phyloP scores from a whole-genome alignment of 2,329 filamentous ascomycete species.

The Drechmeria coniospora region DNA sequence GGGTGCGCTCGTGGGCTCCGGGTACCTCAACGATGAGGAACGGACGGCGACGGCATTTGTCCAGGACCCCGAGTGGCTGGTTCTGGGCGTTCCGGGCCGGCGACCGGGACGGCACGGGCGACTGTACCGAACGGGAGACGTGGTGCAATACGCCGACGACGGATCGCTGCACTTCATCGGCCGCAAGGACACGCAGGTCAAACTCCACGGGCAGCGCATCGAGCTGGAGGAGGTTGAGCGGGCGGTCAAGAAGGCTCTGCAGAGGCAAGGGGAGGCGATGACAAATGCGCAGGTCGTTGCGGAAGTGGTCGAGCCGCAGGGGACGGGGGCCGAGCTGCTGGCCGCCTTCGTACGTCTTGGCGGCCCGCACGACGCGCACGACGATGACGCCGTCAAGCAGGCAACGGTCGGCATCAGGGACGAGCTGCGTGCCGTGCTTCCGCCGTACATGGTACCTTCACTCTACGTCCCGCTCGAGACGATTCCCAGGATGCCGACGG shows the following conservation, averaged over 20 bases:
- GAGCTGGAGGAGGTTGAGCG: slow-evolving; percentile 21
- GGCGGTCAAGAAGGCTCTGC: slow-evolving; percentile 1
- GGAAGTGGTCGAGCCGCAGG: slow-evolving; percentile 1
- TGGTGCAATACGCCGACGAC: slow-evolving; percentile 14
- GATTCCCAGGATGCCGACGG: slow-evolving; percentile 3
- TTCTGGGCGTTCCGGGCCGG: slow-evolving; percentile 1
- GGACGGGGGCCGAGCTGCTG: neutral
- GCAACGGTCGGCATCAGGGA: slow-evolving; percentile 1
- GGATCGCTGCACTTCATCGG: slow-evolving; percentile 25
- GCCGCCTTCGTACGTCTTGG: slow-evolving; percentile 2
- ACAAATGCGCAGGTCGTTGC: neutral
- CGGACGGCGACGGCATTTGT: slow-evolving; percentile 4
- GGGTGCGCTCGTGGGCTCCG: slow-evolving; percentile 9
- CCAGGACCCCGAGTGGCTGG: slow-evolving; percentile 5
- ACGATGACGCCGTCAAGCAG: neutral
- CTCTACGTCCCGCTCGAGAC: slow-evolving; percentile 3
- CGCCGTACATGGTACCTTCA: slow-evolving; percentile 4
- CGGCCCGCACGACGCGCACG: no score
- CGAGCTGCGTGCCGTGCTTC: neutral
- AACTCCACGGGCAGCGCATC: slow-evolving; percentile 37
- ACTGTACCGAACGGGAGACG: slow-evolving; percentile 10
- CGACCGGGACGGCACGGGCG: slow-evolving; percentile 3
- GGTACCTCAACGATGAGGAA: slow-evolving; percentile 9
- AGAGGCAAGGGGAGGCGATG: neutral
- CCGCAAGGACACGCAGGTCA: slow-evolving; percentile 39